A percentile compares a stretch with the other conserved stretches of the same genome.
Conservation (phyloP, 139 green algal genomes). For the Chlorella vulgaris region DNA sequence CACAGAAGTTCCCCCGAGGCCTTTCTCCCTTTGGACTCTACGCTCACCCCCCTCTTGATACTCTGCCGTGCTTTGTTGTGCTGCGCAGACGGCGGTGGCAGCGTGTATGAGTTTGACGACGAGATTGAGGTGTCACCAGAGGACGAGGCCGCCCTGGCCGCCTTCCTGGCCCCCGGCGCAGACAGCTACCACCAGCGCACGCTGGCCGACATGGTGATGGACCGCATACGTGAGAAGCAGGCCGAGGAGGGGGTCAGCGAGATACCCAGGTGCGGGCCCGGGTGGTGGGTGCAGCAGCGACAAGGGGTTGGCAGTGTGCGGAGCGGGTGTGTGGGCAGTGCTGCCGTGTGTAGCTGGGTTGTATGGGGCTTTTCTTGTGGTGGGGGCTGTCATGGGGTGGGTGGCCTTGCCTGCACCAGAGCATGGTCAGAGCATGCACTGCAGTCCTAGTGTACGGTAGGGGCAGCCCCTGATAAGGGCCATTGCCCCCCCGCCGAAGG, state of each 20-base stretch:
- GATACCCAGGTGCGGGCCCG: conserved; percentile 22
- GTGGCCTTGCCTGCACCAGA: neutral
- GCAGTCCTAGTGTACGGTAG: conserved; percentile 59
- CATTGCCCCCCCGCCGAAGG: conserved; percentile 41
- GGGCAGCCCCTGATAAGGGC: neutral
- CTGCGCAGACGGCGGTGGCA: conserved; percentile 12
- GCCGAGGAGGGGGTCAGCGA: conserved; percentile 29
- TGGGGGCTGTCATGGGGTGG: neutral
- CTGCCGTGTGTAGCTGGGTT: no score
- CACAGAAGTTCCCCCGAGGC: no score
- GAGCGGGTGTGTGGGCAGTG: neutral
- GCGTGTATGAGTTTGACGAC: conserved; percentile 33
- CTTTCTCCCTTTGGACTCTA: no score
- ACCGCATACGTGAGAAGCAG: conserved; percentile 74
- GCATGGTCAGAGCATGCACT: neutral
- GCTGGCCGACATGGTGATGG: conserved; percentile 91
- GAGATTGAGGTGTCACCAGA: conserved; percentile 64
- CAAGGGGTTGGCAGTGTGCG: no score
- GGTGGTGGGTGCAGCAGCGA: neutral
- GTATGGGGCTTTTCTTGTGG: no score
- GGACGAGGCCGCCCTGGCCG: conserved; percentile 83
- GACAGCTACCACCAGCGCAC: conserved; percentile 59
- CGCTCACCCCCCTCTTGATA: neutral
- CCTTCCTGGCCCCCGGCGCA: conserved; percentile 72
- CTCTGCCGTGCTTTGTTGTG: neutral